Evolutionary conservation across 2,329 filamentous ascomycete genomes (phyloP).

Genomic region (Zelopaecilomyces penicillatus): DNA sequence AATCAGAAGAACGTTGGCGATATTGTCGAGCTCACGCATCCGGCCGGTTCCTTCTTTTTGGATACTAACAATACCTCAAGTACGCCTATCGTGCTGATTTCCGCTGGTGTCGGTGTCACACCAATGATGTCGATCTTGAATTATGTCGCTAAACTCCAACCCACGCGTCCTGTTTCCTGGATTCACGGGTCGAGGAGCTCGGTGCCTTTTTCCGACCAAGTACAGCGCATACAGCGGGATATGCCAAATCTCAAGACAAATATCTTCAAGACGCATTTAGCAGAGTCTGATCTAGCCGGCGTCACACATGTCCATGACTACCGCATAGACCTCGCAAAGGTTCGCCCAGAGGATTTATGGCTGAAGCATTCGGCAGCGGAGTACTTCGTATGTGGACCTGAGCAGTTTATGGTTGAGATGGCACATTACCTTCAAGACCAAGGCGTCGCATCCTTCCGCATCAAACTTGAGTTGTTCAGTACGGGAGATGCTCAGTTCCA

Average conservation of each 20-base stretch:
- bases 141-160: conserved; percentile 36
- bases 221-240: conserved; percentile 36
- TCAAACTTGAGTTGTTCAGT: conserved; percentile 41
- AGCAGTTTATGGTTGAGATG: conserved; percentile 47
- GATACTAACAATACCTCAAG: conserved; percentile 30
- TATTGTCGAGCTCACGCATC: conserved; percentile 56
- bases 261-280: conserved; percentile 42
- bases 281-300: conserved; percentile 34
- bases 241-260: conserved; percentile 28
- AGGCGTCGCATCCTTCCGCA: conserved; percentile 28
- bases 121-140: conserved; percentile 55
- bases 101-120: conserved; percentile 52
- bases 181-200: conserved; percentile 48
- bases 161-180: conserved; percentile 46
- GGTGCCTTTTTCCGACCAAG: conserved; percentile 45
- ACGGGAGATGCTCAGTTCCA: conserved; percentile 34
- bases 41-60: conserved; percentile 53
- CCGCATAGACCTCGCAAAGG: conserved; percentile 35
- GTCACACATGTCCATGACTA: conserved; percentile 36
- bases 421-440: conserved; percentile 32
- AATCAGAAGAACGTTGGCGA: conserved; percentile 54
- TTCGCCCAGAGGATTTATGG: conserved; percentile 36
- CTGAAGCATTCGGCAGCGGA: conserved; percentile 37
- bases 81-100: conserved; percentile 51
- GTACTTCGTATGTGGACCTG: conserved; percentile 48